These are phyloP conservation scores for Pythium brachiatum DNA, from an alignment of 352 stramenopile species.

Conservation along the genomic window DNA sequence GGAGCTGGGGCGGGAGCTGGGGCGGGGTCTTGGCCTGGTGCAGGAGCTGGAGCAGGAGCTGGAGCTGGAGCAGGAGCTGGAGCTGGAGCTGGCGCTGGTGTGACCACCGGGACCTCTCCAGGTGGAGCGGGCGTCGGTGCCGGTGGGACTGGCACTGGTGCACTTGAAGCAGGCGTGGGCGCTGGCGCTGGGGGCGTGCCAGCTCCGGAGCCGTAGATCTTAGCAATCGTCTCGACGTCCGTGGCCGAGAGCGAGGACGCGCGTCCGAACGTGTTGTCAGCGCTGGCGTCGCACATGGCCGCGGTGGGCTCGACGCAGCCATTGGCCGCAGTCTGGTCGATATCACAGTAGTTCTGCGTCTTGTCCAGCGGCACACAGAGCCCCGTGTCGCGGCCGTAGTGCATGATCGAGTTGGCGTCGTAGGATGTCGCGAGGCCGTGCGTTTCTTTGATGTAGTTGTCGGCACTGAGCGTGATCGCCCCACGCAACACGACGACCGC, in stretches of 20 bases:
- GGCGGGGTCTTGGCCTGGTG: not conserved
- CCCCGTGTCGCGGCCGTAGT: slow-evolving; percentile 39
- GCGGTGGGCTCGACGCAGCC: slow-evolving; percentile 23
- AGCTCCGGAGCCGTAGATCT: slow-evolving; percentile 18
- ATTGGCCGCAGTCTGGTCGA: slow-evolving; percentile 32
- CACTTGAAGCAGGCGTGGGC: not conserved
- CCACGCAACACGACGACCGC: slow-evolving; percentile 41
- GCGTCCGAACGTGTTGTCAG: slow-evolving; percentile 25
- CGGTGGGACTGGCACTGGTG: slow-evolving; percentile 2
- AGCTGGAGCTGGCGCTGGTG: slow-evolving; percentile 5
- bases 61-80: not conserved
- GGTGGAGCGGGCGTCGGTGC: slow-evolving; percentile 1
- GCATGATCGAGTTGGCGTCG: slow-evolving; percentile 43
- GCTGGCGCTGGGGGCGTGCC: slow-evolving; percentile 3
- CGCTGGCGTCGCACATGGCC: slow-evolving; percentile 20
- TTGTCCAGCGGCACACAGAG: slow-evolving; percentile 37
- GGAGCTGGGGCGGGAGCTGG: too few species aligned
- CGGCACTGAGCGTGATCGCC: slow-evolving; percentile 39
- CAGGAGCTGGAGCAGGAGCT: not conserved
- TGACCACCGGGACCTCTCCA: slow-evolving; percentile 4
- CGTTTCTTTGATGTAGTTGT: slow-evolving; percentile 49
- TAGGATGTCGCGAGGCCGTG: slow-evolving; percentile 29
- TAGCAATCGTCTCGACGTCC: slow-evolving; percentile 19
- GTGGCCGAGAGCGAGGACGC: slow-evolving; percentile 10
- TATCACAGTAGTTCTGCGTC: slow-evolving; percentile 35